phyloP scores from a whole-genome alignment of 192 early-diverging fungal genomes.

The Geranomyces variabilis region DNA sequence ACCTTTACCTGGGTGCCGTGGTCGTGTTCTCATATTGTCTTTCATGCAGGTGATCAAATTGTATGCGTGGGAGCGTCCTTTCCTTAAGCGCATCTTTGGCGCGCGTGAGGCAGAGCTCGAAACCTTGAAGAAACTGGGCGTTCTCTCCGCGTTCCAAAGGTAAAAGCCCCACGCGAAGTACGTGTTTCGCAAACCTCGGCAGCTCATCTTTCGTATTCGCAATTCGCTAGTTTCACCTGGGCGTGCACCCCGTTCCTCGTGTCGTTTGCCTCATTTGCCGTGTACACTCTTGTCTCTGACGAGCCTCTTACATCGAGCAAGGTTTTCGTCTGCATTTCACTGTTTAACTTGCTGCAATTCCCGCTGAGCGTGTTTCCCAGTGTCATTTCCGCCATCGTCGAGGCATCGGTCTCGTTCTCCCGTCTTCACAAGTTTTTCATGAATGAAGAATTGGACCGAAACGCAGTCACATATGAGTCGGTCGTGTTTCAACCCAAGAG shows the following conservation, averaged over 20 bases:
- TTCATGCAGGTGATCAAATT: slow-evolving; percentile 75
- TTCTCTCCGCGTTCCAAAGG: slow-evolving; percentile 66
- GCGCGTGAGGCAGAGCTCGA: slow-evolving; percentile 78
- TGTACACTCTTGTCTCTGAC: slow-evolving; percentile 70
- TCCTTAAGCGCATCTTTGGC: slow-evolving; percentile 68
- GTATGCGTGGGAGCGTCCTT: slow-evolving; percentile 90
- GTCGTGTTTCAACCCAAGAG: slow-evolving; percentile 23
- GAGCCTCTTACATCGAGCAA: slow-evolving; percentile 63
- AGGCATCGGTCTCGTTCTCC: slow-evolving; percentile 80
- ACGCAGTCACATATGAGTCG: slow-evolving; percentile 58
- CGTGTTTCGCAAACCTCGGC: neutral
- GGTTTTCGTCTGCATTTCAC: slow-evolving; percentile 83
- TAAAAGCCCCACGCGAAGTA: too few relatives aligned
- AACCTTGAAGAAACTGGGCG: slow-evolving; percentile 75
- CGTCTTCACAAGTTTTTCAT: slow-evolving; percentile 80
- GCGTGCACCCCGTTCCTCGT: slow-evolving; percentile 88
- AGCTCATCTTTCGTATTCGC: too few relatives aligned
- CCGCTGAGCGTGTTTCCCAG: slow-evolving; percentile 84
- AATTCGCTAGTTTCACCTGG: slow-evolving; percentile 66
- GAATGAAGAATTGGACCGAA: slow-evolving; percentile 78
- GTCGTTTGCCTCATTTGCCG: slow-evolving; percentile 77
- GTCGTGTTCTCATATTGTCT: slow-evolving; percentile 8
- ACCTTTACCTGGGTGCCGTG: neutral
- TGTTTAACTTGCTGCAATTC: slow-evolving; percentile 93
- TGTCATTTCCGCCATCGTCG: slow-evolving; percentile 75